Evolutionary conservation across 768 basidiomycete genomes (phyloP).

Genomic region (Podaxis sp.): DNA sequence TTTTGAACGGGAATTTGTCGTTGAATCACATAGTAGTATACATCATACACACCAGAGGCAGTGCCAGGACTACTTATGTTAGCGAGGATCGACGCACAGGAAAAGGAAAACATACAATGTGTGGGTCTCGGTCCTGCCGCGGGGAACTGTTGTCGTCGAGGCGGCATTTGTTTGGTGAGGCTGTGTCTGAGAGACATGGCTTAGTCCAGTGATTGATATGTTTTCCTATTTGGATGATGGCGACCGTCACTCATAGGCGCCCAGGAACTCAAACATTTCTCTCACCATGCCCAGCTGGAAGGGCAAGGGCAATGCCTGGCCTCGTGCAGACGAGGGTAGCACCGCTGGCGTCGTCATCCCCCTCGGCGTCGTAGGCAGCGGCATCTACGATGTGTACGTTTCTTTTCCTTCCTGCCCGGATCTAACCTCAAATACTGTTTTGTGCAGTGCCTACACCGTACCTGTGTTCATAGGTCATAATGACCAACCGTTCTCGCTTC

Average conservation of each 20-base stretch:
- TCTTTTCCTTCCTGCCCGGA: not conserved
- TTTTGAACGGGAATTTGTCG: not conserved
- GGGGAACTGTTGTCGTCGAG: not conserved
- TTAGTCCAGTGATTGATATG: not conserved
- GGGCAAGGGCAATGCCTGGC: conserved; percentile 21
- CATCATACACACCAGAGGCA: conserved; percentile 29
- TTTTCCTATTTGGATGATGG: conserved; percentile 7
- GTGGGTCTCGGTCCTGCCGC: conserved; percentile 24
- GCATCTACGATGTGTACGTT: conserved; percentile 62
- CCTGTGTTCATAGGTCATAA: conserved; percentile 52
- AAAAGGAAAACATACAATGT: conserved; percentile 25
- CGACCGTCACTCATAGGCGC: not conserved
- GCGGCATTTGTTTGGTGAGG: conserved; percentile 12
- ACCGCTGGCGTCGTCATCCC: conserved; percentile 59
- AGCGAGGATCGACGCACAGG: not conserved
- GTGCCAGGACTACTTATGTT: conserved; percentile 26
- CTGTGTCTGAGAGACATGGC: conserved; percentile 5
- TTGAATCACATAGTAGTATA: not conserved
- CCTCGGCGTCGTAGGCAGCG: conserved; percentile 53
- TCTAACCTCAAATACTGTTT: conserved; percentile 1
- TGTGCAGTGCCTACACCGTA: conserved; percentile 64
- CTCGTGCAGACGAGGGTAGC: conserved; percentile 26
- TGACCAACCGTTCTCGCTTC: conserved; percentile 55
- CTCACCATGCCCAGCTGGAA: conserved; percentile 20
- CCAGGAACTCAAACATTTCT: not conserved